Evolutionary conservation across 345 rosid genomes (phyloP).

Genomic region (Bruguiera gymnorhiza): DNA sequence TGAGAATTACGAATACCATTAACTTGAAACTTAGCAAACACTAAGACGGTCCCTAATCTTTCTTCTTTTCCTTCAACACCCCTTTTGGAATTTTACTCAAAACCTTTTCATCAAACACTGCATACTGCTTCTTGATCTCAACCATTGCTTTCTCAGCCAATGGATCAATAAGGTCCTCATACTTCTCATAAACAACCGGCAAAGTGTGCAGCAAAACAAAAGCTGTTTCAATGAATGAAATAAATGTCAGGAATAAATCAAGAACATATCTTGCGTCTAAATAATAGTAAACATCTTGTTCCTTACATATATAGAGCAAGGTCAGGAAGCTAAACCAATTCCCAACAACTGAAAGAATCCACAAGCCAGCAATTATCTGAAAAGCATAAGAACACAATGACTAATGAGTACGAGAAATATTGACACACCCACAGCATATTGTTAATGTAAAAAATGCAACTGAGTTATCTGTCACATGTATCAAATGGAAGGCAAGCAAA

Average conservation of each 20-base stretch:
- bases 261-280: not conserved
- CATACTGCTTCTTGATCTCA: slow-evolving; percentile 73
- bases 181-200: slow-evolving; percentile 80
- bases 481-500: not conserved
- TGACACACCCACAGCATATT: no score
- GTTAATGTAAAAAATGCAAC: no score
- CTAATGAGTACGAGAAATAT: no score
- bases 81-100: slow-evolving; percentile 82
- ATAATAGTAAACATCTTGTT: not conserved
- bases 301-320: slow-evolving; percentile 71
- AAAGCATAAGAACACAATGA: slow-evolving; percentile 9
- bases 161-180: slow-evolving; percentile 74
- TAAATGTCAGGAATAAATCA: not conserved
- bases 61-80: slow-evolving; percentile 60
- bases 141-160: slow-evolving; percentile 61
- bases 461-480: no score
- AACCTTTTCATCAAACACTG: slow-evolving; percentile 63
- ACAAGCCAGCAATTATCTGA: slow-evolving; percentile 64
- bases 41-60: slow-evolving; percentile 34
- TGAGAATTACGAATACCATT: not conserved
- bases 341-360: slow-evolving; percentile 72
- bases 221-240: slow-evolving; percentile 32
- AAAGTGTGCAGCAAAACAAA: slow-evolving; percentile 68
- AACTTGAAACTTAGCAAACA: not conserved
- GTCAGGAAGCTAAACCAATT: slow-evolving; percentile 76